These are phyloP conservation scores for Fusarium sp. DNA, from an alignment of 2,329 filamentous ascomycete species.

Conservation along the genomic window DNA sequence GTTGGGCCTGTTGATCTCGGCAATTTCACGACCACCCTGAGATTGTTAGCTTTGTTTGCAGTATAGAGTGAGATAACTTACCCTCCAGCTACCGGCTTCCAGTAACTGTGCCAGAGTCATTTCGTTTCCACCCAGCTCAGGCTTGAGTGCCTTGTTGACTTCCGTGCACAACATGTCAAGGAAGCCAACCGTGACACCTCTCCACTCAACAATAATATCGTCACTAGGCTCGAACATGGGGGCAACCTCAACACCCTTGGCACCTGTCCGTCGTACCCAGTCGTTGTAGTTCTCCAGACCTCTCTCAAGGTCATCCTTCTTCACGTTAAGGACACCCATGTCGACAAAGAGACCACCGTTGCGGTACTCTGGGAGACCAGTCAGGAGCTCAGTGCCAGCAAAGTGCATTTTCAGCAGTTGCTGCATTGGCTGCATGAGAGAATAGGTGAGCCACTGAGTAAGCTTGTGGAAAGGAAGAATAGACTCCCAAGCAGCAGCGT, in stretches of 20 bases:
- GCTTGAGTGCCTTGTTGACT: constrained; percentile 50
- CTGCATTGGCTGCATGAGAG: constrained; percentile 89
- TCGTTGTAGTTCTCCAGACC: constrained; percentile 70
- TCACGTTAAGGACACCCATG: constrained; percentile 80
- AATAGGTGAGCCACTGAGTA: constrained; percentile 94
- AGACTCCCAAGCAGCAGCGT: constrained; percentile 66
- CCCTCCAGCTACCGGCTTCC: constrained; percentile 98
- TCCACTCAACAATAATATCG: constrained; percentile 70
- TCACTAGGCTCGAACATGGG: constrained; percentile 66
- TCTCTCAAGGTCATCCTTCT: constrained; percentile 71
- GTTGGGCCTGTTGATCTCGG: constrained; percentile 92
- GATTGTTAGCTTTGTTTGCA: constrained; percentile 26
- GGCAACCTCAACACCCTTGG: constrained; percentile 64
- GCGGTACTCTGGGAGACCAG: constrained; percentile 88
- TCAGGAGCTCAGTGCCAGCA: constrained; percentile 80
- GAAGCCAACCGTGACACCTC: constrained; percentile 68
- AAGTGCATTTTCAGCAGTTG: constrained; percentile 82
- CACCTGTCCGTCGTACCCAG: constrained; percentile 74
- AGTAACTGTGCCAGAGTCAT: constrained; percentile 86
- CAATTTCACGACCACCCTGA: constrained; percentile 92
- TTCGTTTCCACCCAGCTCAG: constrained; percentile 70
- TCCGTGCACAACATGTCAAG: constrained; percentile 62
- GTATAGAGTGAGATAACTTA: constrained; percentile 52
- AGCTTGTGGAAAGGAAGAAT: constrained; percentile 94
- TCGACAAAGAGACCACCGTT: constrained; percentile 91